phyloP scores from a whole-genome alignment of 495 filamentous ascomycete species.

The Hyaloscypha variabilis region DNA sequence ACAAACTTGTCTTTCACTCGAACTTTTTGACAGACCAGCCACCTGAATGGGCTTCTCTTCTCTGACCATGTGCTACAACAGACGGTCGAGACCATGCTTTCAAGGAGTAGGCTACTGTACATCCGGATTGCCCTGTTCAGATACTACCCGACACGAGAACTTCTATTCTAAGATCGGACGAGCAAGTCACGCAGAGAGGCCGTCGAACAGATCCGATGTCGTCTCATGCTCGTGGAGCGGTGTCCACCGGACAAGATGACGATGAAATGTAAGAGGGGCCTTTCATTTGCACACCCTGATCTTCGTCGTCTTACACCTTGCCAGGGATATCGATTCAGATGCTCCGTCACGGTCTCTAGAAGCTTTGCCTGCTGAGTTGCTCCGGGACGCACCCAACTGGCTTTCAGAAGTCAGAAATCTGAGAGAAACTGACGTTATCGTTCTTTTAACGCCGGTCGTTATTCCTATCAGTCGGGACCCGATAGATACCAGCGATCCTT shows the following conservation, averaged over 20 bases:
- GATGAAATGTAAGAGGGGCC: slow-evolving; percentile 27
- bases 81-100: neutral
- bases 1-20: neutral
- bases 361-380: slow-evolving; percentile 1
- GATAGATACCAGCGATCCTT: slow-evolving; percentile 50
- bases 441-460: slow-evolving; percentile 64
- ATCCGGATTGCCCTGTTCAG: neutral
- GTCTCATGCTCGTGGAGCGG: neutral
- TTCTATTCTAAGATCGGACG: neutral
- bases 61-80: neutral
- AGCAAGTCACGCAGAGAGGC: neutral
- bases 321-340: slow-evolving; percentile 23
- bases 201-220: neutral
- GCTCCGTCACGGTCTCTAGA: neutral
- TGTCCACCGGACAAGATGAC: slow-evolving; percentile 1
- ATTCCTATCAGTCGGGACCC: slow-evolving; percentile 38
- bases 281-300: neutral
- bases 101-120: neutral
- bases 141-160: neutral
- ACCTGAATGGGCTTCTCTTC: neutral
- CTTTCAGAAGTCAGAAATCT: slow-evolving; percentile 18
- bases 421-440: slow-evolving; percentile 46
- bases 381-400: slow-evolving; percentile 29
- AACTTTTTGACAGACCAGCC: neutral
- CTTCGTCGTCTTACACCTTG: slow-evolving; percentile 12